Evolutionary conservation across 805 yeast genomes (phyloP).

Genomic region (Saturnispora quitensis): DNA sequence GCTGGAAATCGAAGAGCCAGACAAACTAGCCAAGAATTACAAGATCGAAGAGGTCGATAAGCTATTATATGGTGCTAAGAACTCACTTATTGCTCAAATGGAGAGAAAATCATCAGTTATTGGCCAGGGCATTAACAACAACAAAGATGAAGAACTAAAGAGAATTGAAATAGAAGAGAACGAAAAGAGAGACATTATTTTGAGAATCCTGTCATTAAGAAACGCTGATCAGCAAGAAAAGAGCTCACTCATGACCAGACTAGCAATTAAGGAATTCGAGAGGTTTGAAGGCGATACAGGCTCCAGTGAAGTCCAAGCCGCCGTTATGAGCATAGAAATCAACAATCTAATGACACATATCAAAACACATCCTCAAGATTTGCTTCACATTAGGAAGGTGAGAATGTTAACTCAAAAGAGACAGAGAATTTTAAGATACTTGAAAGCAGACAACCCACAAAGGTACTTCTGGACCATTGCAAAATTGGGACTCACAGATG

Average conservation of each 20-base stretch:
- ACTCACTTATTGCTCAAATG: constrained; percentile 37
- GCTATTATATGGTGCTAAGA: constrained; percentile 68
- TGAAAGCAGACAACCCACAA: constrained; percentile 72
- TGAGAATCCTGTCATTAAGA: constrained; percentile 63
- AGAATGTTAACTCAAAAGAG: constrained; percentile 85
- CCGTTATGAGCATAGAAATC: constrained; percentile 73
- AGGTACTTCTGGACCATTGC: constrained; percentile 79
- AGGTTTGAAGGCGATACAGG: constrained; percentile 88
- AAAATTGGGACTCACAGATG: constrained; percentile 81
- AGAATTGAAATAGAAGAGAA: constrained; percentile 31
- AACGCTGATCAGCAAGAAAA: constrained; percentile 57
- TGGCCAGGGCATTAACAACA: constrained; percentile 4
- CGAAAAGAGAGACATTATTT: constrained; percentile 57
- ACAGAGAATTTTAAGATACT: constrained; percentile 71
- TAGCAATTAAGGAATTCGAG: constrained; percentile 74
- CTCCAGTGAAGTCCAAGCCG: constrained; percentile 94
- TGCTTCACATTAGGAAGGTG: constrained; percentile 55
- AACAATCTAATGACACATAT: constrained; percentile 71
- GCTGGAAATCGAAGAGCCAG: constrained; percentile 58
- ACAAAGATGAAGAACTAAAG: constrained; percentile 10
- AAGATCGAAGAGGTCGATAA: constrained; percentile 61
- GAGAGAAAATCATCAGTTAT: constrained; percentile 11
- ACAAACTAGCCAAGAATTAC: constrained; percentile 52
- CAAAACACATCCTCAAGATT: constrained; percentile 62
- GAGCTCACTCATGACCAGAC: constrained; percentile 44